A percentile compares a stretch with the other conserved stretches of the same genome.
These are phyloP conservation scores for Sarocladium brachiariae DNA, from an alignment of 2,329 filamentous ascomycete species.

Conservation along the genomic window DNA sequence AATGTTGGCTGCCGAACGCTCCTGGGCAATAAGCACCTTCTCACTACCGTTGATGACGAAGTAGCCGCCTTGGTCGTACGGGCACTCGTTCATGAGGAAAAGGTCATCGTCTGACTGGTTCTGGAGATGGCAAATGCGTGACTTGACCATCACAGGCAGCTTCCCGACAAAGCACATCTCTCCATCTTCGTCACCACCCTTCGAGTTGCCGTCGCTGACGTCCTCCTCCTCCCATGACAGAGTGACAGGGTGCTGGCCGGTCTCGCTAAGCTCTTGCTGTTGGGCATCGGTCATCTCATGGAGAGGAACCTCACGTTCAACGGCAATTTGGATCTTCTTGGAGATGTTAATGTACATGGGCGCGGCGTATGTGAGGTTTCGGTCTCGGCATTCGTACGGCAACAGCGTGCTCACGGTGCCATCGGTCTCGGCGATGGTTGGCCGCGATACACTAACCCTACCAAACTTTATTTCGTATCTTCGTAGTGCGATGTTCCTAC, in stretches of 20 bases:
- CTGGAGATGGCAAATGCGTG: slow-evolving; percentile 85
- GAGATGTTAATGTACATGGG: slow-evolving; percentile 85
- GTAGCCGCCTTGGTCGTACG: slow-evolving; percentile 96
- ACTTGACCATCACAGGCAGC: slow-evolving; percentile 96
- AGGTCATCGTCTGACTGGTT: slow-evolving; percentile 78
- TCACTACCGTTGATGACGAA: slow-evolving; percentile 99
- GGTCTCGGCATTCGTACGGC: slow-evolving; percentile 90
- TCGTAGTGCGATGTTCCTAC: slow-evolving; percentile 75
- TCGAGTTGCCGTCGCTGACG: slow-evolving; percentile 41
- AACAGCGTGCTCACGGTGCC: slow-evolving; percentile 79
- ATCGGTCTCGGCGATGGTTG: slow-evolving; percentile 88
- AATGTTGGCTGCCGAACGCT: slow-evolving; percentile 95
- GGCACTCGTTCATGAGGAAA: slow-evolving; percentile 91
- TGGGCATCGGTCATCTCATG: slow-evolving; percentile 64
- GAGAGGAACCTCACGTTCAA: slow-evolving; percentile 62
- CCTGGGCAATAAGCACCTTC: slow-evolving; percentile 96
- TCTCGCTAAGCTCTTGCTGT: slow-evolving; percentile 45
- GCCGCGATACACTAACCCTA: slow-evolving; percentile 79
- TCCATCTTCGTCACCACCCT: slow-evolving; percentile 33
- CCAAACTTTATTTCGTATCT: slow-evolving; percentile 95
- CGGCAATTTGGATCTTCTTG: slow-evolving; percentile 75
- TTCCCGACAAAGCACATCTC: slow-evolving; percentile 69
- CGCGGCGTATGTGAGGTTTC: slow-evolving; percentile 91
- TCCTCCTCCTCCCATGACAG: slow-evolving; percentile 57
- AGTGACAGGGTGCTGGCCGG: slow-evolving; percentile 50